phyloP scores from a whole-genome alignment of 352 stramenopile genomes.

The Phytophthora tentaculata region DNA sequence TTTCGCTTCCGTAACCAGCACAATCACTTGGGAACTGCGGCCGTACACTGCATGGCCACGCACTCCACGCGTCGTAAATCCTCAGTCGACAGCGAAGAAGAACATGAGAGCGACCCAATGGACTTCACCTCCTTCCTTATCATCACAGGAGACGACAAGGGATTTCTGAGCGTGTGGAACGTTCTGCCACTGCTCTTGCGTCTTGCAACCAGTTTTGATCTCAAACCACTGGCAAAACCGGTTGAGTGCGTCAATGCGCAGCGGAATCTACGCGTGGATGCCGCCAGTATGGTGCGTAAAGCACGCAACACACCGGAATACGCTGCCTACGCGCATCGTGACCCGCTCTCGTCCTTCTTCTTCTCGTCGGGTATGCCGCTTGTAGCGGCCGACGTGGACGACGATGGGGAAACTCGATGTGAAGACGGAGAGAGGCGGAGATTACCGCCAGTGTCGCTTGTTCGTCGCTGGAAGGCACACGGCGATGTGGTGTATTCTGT shows the following conservation, averaged over 20 bases:
- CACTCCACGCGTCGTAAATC: slow-evolving; percentile 32
- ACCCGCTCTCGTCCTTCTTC: slow-evolving; percentile 66
- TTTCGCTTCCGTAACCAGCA: slow-evolving; percentile 77
- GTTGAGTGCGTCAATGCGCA: slow-evolving; percentile 78
- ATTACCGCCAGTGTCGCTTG: slow-evolving; percentile 36
- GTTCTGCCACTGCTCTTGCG: slow-evolving; percentile 60
- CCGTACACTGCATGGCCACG: slow-evolving; percentile 54
- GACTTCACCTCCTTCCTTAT: slow-evolving; percentile 59
- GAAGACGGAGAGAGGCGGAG: slow-evolving; percentile 27
- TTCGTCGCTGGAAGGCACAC: slow-evolving; percentile 76
- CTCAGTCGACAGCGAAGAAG: slow-evolving; percentile 23
- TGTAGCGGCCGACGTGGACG: slow-evolving; percentile 26
- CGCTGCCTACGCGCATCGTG: slow-evolving; percentile 53
- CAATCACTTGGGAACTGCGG: slow-evolving; percentile 41
- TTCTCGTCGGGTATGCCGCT: slow-evolving; percentile 62
- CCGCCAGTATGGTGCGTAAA: slow-evolving; percentile 73
- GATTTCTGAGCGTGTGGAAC: slow-evolving; percentile 77
- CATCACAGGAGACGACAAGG: slow-evolving; percentile 82
- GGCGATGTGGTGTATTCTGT: slow-evolving; percentile 79
- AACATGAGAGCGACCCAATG: slow-evolving; percentile 21
- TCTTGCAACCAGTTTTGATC: slow-evolving; percentile 61
- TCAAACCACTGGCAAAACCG: slow-evolving; percentile 52
- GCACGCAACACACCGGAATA: slow-evolving; percentile 69
- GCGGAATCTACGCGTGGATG: slow-evolving; percentile 78
- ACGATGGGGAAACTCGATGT: slow-evolving; percentile 20